phyloP scores from a whole-genome alignment of 768 basidiomycete species.

The Pleurotus giganteus region DNA sequence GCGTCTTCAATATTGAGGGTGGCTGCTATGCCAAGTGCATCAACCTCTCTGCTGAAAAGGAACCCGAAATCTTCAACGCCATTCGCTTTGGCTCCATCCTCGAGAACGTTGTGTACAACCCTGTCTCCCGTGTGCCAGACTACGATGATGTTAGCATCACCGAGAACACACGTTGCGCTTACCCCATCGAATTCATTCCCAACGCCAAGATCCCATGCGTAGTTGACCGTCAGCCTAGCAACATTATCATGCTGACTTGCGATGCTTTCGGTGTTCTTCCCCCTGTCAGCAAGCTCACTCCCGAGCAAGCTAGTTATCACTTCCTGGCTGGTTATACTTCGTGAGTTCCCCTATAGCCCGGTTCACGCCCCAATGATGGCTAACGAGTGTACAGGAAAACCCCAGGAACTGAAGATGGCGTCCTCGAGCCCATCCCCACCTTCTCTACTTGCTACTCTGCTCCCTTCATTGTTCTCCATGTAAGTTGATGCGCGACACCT shows the following conservation, averaged over 20 bases:
- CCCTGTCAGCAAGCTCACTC: constrained; percentile 87
- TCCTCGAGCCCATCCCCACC: constrained; percentile 96
- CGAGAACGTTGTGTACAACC: constrained; percentile 98
- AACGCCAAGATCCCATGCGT: constrained; percentile 94
- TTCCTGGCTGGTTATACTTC: constrained; percentile 97
- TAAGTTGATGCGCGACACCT: constrained; percentile 28
- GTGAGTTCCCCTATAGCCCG: constrained; percentile 36
- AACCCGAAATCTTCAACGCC: constrained; percentile 96
- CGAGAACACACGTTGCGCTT: constrained; percentile 99
- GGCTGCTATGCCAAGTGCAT: constrained; percentile 99
- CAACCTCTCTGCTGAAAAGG: constrained; percentile 95
- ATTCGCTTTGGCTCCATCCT: constrained; percentile 96
- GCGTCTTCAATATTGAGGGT: constrained; percentile 99
- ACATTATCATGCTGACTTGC: constrained; percentile 96
- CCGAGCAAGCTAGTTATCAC: constrained; percentile 96
- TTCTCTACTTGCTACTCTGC: constrained; percentile 99
- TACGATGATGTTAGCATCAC: constrained; percentile 97
- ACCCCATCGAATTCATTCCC: constrained; percentile 96
- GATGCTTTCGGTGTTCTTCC: constrained; percentile 98
- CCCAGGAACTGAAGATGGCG: constrained; percentile 98
- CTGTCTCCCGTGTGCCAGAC: constrained; percentile 76
- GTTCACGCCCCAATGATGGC: constrained; percentile 8
- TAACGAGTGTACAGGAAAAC: constrained; percentile 65
- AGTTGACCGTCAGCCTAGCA: constrained; percentile 84
- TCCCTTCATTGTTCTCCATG: constrained; percentile 98